phyloP scores from a whole-genome alignment of 768 basidiomycete genomes.

The Tulasnella sp. region DNA sequence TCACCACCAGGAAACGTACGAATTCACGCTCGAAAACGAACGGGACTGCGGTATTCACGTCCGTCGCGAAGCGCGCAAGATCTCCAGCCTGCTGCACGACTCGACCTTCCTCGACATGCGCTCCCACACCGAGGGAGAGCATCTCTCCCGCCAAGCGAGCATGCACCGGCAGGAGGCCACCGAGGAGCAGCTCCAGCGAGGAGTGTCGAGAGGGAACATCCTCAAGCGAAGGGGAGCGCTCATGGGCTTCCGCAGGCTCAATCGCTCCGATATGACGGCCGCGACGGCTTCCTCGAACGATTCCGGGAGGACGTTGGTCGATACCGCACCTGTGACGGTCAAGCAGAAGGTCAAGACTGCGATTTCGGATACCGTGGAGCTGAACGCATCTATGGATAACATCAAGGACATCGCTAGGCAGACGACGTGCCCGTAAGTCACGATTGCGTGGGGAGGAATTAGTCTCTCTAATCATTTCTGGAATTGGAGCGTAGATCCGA shows the following conservation, averaged over 20 bases:
- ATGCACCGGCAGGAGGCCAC: background rate
- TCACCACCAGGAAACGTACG: constrained; percentile 1
- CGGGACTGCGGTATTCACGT: background rate
- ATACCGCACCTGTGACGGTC: background rate
- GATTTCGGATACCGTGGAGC: background rate
- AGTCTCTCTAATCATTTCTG: too few species aligned
- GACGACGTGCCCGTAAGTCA: constrained; percentile 5
- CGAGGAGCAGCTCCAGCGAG: background rate
- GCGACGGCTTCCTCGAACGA: background rate
- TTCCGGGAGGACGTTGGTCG: background rate
- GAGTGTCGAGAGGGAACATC: background rate
- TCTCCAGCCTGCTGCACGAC: background rate
- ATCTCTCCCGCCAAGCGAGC: background rate
- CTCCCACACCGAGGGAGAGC: background rate
- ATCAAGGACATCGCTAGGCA: constrained; percentile 3
- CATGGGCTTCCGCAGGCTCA: background rate
- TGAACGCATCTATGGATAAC: background rate
- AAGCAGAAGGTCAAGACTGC: background rate
- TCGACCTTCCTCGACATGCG: constrained; percentile 5
- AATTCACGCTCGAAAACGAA: background rate
- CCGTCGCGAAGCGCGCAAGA: constrained; percentile 3
- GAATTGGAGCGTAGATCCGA: background rate
- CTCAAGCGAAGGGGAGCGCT: background rate
- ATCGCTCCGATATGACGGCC: background rate
- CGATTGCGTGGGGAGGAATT: background rate